Evolutionary conservation across 2,329 filamentous ascomycete species (phyloP).

Genomic region (Coniochaeta sp.): DNA sequence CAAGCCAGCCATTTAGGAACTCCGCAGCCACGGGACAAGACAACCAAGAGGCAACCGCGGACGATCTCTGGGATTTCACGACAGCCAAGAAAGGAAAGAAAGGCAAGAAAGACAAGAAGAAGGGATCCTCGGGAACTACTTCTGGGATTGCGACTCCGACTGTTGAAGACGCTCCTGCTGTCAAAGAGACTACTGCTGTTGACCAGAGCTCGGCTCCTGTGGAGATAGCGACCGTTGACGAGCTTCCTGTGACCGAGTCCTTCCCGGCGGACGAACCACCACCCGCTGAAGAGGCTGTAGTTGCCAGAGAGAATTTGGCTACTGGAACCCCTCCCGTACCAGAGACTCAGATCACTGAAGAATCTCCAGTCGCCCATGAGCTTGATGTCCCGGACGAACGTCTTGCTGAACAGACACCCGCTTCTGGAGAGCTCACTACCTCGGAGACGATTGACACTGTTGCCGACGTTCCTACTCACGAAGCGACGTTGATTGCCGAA

Average conservation of each 20-base stretch:
- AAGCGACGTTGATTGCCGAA: not conserved
- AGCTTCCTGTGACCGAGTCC: not conserved
- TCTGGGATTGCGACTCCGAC: not conserved
- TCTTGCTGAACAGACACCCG: not conserved
- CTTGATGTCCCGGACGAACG: not conserved
- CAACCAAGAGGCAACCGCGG: constrained; percentile 2
- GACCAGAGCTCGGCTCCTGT: not conserved
- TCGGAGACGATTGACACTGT: not conserved
- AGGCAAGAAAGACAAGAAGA: constrained; percentile 26
- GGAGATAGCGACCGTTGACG: not conserved
- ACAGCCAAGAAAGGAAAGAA: constrained; percentile 19
- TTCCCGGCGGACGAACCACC: not conserved
- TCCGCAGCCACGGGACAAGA: not conserved
- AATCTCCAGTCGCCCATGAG: not conserved
- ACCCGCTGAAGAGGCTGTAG: not conserved
- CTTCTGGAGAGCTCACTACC: not conserved
- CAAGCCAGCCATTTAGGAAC: not conserved
- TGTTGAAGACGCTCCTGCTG: not conserved
- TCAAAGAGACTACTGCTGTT: not conserved
- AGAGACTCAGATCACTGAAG: not conserved
- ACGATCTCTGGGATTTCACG: constrained; percentile 7
- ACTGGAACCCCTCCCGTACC: not conserved
- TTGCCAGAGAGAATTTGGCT: not conserved
- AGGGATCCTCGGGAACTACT: constrained; percentile 4
- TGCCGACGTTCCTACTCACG: not conserved